A percentile compares a stretch with the other conserved stretches of the same genome.
phyloP scores from a whole-genome alignment of 23 red algal species.

The Pyropia haitanensis region DNA sequence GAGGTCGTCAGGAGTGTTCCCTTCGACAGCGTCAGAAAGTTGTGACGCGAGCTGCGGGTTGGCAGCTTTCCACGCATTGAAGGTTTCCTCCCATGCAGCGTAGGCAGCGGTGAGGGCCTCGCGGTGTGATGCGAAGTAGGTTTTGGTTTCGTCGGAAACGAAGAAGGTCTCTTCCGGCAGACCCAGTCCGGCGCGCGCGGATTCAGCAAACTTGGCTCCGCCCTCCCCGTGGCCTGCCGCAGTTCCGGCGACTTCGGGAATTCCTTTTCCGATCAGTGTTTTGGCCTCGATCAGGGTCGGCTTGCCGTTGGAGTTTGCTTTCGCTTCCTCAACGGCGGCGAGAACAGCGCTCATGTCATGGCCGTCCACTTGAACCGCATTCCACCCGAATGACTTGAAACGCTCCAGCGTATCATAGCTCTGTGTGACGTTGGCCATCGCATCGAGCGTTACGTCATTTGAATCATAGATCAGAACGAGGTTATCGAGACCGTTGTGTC shows the following conservation, averaged over 20 bases:
- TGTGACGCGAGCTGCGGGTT: too few species aligned
- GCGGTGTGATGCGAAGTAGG: too few species aligned
- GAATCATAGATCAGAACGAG: not conserved
- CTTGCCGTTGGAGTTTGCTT: not conserved
- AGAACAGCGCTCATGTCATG: not conserved
- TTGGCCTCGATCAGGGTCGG: constrained; percentile 1
- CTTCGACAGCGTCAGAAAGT: too few species aligned
- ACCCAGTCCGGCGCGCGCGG: too few species aligned
- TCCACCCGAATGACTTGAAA: constrained; percentile 1
- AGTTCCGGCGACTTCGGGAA: not conserved
- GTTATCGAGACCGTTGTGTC: constrained; percentile 1
- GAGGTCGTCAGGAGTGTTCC: too few species aligned
- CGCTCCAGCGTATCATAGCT: not conserved
- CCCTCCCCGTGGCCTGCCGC: constrained; percentile 3
- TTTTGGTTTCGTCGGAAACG: too few species aligned
- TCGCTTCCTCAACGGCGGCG: not conserved
- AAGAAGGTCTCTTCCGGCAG: too few species aligned
- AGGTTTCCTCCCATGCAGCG: too few species aligned
- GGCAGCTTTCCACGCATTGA: too few species aligned
- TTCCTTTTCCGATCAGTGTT: constrained; percentile 1
- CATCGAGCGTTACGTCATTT: constrained; percentile 8
- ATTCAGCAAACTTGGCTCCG: too few species aligned
- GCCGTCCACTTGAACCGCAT: not conserved
- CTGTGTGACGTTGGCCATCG: not conserved
- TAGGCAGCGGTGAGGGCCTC: too few species aligned